Base-by-base conservation (phyloP, 805 yeast species). In the Pichia scutulata region DNA sequence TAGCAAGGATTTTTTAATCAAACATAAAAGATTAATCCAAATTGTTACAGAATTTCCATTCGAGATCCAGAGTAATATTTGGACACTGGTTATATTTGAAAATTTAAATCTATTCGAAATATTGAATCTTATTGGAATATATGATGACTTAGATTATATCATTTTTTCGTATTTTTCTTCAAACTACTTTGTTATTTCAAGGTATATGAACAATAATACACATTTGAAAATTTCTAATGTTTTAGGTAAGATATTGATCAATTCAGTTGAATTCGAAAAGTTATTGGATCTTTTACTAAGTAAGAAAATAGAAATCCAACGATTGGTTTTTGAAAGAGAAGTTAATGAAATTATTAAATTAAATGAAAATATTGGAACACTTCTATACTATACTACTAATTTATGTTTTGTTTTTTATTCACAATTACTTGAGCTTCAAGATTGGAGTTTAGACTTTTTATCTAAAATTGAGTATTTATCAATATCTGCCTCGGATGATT, bases 281-380 rank as follows among this genome's bases (percentile, higher is more conserved):
- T 22, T 49, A 12, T 13, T 49, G 9, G 9, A 42, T 12, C 26
- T 49, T 10, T 16, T 49, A 8, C 7, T 36, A 7, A n/a, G 18
- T 5, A 36, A 18, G 12, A 37, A 26, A n/a, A 33, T 45, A 12
- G 7, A 41, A 7, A 41, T 49, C 7, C 52, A 49, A 36, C 41
- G 46, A 6, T 24, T 49, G 18, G 25, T 46, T 14, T 45, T 49
- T 19, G 33, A 37, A 23, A 45, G 52, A 42, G 52, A 49, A 21
- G 30, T 49, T 8, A 4, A 12, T 21, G 43, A 45, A 25, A 37
- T 41, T 14, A 26, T 45, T 3, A 10, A 23, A 13, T 12, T 49
- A 2, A 49, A 45, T 24, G 18, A 30, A 18, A 24, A 45, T 10
- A 14, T 49, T 18, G 37, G 39, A 7, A 49, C 39, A 2, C 12